phyloP scores from a whole-genome alignment of 805 yeast species.

The Saccharomycopsis vini region DNA sequence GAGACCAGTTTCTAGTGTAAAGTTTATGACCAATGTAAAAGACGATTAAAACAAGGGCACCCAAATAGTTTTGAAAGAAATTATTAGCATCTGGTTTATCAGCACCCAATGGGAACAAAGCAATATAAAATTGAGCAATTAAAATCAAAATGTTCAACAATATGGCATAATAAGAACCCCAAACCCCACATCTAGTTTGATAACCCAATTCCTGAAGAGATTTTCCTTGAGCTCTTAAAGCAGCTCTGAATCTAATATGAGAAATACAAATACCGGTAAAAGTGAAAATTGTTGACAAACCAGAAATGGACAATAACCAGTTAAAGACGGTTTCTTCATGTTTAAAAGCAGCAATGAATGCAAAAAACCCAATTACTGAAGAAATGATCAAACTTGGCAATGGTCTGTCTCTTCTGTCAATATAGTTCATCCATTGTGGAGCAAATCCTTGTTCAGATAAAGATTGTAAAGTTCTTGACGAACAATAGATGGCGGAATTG shows the following conservation, averaged over 20 bases:
- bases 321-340: constrained; percentile 50
- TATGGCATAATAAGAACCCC: constrained; percentile 48
- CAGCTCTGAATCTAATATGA: constrained; percentile 52
- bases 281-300: constrained; percentile 53
- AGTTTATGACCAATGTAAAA: constrained; percentile 41
- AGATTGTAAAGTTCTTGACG: constrained; percentile 43
- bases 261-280: constrained; percentile 52
- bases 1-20: constrained; percentile 30
- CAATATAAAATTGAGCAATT: constrained; percentile 59
- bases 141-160: constrained; percentile 41
- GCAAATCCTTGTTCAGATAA: constrained; percentile 54
- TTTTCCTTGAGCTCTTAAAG: constrained; percentile 46
- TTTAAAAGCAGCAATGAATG: constrained; percentile 57
- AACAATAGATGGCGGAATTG: constrained; percentile 45
- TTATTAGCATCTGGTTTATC: constrained; percentile 31
- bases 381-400: constrained; percentile 44
- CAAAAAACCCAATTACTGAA: constrained; percentile 48
- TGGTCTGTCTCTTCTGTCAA: constrained; percentile 55
- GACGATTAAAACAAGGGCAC: constrained; percentile 36
- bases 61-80: constrained; percentile 46
- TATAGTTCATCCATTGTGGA: constrained; percentile 41
- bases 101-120: constrained; percentile 48
- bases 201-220: constrained; percentile 44
- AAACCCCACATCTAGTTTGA: constrained; percentile 41
- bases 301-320: constrained; percentile 58